Conservation (phyloP, 2,329 filamentous ascomycete genomes). For the Grosmannia serpens region DNA sequence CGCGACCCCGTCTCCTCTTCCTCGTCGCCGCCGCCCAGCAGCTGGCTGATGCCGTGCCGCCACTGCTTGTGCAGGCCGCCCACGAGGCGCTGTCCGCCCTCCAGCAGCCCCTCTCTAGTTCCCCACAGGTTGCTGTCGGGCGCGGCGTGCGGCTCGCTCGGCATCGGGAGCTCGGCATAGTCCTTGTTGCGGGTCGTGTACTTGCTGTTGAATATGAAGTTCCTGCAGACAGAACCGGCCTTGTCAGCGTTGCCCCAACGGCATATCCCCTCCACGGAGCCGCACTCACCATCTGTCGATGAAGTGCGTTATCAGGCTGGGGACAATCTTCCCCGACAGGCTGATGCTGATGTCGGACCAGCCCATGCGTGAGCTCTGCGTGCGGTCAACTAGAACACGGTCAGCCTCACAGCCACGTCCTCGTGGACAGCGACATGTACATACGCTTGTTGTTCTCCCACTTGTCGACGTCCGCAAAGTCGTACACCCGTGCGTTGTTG, state of each 20-base stretch:
- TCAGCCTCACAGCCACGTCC: constrained; percentile 1
- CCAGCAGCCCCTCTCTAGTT: constrained; percentile 10
- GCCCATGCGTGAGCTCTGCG: constrained; percentile 73
- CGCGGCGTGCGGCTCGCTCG: constrained; percentile 13
- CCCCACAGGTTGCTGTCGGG: constrained; percentile 11
- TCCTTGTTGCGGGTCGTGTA: constrained; percentile 46
- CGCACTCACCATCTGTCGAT: constrained; percentile 58
- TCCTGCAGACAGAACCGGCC: constrained; percentile 33
- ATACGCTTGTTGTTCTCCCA: constrained; percentile 72
- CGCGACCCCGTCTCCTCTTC: constrained; percentile 11
- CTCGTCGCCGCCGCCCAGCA: constrained; percentile 22
- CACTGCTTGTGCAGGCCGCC: constrained; percentile 22
- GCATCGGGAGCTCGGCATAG: constrained; percentile 29
- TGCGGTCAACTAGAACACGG: constrained; percentile 53
- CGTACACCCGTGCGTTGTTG: constrained; percentile 78
- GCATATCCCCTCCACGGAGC: background rate
- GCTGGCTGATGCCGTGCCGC: constrained; percentile 25
- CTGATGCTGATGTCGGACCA: constrained; percentile 83
- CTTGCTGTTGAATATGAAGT: constrained; percentile 78
- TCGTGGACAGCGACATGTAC: constrained; percentile 7
- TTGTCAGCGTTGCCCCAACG: background rate
- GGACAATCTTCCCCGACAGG: constrained; percentile 61
- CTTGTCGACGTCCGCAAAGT: constrained; percentile 65
- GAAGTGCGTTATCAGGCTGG: constrained; percentile 68
- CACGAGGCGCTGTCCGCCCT: constrained; percentile 17